phyloP scores from a whole-genome alignment of 2,329 filamentous ascomycete genomes.

The Cladosporium sp. region DNA sequence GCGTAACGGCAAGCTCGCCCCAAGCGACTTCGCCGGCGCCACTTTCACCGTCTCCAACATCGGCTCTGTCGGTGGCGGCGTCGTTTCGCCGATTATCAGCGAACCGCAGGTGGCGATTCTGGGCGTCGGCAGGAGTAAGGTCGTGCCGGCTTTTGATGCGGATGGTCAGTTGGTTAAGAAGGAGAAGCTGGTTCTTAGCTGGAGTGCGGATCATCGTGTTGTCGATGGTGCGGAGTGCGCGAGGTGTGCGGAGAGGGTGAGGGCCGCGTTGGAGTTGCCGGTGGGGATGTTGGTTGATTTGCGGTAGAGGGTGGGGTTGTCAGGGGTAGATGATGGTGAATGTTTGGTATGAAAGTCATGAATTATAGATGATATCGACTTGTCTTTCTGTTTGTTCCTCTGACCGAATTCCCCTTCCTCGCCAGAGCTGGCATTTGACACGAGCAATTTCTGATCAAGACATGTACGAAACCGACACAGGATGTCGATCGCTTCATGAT shows the following conservation, averaged over 20 bases:
- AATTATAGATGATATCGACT: neutral
- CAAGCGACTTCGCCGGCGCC: constrained; percentile 73
- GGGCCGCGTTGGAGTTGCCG: constrained; percentile 74
- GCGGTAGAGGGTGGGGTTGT: too few species aligned
- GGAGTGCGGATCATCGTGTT: constrained; percentile 92
- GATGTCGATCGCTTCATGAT: too few species aligned
- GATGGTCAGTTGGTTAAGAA: constrained; percentile 61
- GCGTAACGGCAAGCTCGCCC: constrained; percentile 66
- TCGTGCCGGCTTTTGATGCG: constrained; percentile 71
- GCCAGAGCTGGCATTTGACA: too few species aligned
- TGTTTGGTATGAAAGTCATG: neutral
- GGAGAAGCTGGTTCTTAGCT: constrained; percentile 86
- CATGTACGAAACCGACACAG: too few species aligned
- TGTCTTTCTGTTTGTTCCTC: too few species aligned
- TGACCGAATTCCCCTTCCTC: too few species aligned
- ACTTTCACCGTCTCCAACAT: constrained; percentile 98
- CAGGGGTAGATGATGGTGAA: neutral
- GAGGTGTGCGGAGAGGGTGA: constrained; percentile 78
- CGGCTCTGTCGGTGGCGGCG: constrained; percentile 88
- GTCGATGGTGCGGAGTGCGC: constrained; percentile 95
- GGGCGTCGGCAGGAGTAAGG: constrained; percentile 76
- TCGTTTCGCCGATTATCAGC: constrained; percentile 86
- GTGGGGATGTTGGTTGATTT: constrained; percentile 83
- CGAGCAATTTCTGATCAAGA: too few species aligned
- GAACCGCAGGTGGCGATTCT: constrained; percentile 88